Conservation (phyloP, 1,284 basidiomycete genomes). For the Marasmius fiardii region DNA sequence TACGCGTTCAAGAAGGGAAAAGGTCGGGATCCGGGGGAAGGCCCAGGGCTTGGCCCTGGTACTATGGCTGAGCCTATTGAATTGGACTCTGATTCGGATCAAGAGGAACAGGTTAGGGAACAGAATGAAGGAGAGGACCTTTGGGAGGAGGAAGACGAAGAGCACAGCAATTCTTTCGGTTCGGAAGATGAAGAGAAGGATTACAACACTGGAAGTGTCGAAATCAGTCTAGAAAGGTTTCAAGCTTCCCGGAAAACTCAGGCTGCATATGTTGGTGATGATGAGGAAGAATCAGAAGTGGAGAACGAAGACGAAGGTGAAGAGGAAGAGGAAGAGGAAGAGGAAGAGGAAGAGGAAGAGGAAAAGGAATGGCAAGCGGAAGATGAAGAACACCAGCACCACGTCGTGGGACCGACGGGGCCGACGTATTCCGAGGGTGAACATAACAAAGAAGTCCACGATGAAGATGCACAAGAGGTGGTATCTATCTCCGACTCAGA, state of each 20-base stretch:
- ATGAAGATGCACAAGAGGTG: too few species aligned
- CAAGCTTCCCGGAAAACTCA: too few species aligned
- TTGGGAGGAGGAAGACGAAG: conserved; percentile 11
- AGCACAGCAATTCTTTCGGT: background rate
- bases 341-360: conserved; percentile 6
- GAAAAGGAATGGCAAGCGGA: conserved; percentile 15
- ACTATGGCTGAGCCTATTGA: conserved; percentile 44
- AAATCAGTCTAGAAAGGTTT: too few species aligned
- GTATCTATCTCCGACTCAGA: conserved; percentile 15
- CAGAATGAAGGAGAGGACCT: conserved; percentile 16
- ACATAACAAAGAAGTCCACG: too few species aligned
- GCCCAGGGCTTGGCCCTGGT: conserved; percentile 44
- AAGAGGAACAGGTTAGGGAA: conserved; percentile 11
- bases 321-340: conserved; percentile 20
- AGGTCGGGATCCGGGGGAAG: conserved; percentile 54
- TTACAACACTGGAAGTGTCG: too few species aligned
- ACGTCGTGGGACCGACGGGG: background rate
- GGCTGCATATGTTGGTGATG: background rate
- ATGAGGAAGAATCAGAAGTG: background rate
- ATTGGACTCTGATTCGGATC: conserved; percentile 23
- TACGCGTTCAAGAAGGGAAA: conserved; percentile 45
- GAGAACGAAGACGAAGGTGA: conserved; percentile 17
- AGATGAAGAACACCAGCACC: conserved; percentile 23
- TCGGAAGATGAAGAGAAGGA: conserved; percentile 2
- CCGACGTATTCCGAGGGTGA: too few species aligned